Percentiles rank a stretch among this genome's conserved stretches.
Evolutionary conservation across 2,329 filamentous ascomycete species (phyloP).

Genomic region (Ceratocystis ficicola): DNA sequence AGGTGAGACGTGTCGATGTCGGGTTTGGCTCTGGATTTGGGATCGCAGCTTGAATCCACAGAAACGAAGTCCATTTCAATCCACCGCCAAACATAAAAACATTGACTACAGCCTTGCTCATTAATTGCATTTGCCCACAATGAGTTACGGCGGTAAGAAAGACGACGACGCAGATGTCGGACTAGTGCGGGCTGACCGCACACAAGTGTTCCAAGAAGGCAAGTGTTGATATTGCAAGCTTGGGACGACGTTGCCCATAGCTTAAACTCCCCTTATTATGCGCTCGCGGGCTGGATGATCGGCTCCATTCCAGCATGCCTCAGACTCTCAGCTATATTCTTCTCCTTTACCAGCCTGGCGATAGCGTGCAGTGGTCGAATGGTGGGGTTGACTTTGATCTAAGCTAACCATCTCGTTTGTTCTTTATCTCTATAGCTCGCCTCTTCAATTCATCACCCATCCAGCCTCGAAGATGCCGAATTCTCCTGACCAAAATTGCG

Average conservation of each 20-base stretch:
- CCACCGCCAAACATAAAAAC: conserved; percentile 6
- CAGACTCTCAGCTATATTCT: too few relatives aligned
- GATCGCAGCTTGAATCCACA: conserved; percentile 16
- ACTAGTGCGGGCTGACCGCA: conserved; percentile 94
- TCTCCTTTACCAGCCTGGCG: too few relatives aligned
- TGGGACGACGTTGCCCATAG: conserved; percentile 5
- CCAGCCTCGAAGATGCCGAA: conserved; percentile 92
- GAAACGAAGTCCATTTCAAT: conserved; percentile 12
- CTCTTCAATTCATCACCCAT: conserved; percentile 97
- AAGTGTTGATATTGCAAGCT: conserved; percentile 27
- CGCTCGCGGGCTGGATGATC: too few relatives aligned
- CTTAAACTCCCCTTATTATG: conserved; percentile 13
- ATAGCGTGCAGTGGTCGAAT: too few relatives aligned
- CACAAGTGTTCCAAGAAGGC: conserved; percentile 99
- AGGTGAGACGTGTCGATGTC: conserved; percentile 23
- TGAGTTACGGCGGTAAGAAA: conserved; percentile 98
- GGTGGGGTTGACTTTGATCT: background rate
- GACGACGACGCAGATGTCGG: conserved; percentile 92
- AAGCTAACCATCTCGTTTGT: background rate
- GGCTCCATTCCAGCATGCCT: too few relatives aligned
- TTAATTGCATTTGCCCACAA: conserved; percentile 38
- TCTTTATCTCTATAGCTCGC: conserved; percentile 51
- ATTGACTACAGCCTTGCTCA: conserved; percentile 11
- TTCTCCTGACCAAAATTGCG: conserved; percentile 92
- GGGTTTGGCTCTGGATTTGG: conserved; percentile 8